Percentiles rank a stretch among this genome's conserved stretches.
phyloP scores from a whole-genome alignment of 1,284 basidiomycete genomes.

The Trichosporon asahii region DNA sequence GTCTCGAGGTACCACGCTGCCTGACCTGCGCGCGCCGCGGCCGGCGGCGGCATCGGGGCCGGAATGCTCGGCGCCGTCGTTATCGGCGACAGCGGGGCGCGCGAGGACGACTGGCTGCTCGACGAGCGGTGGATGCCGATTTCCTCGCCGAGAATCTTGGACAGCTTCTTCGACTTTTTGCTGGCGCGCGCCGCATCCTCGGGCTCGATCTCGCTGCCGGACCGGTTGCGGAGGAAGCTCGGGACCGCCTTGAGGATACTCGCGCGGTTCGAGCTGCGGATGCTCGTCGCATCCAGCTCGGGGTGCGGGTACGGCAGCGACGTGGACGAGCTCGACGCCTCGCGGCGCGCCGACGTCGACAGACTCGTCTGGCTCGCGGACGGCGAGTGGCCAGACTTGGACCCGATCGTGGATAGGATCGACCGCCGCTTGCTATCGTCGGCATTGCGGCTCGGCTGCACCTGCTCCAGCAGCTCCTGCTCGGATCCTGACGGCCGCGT shows the following conservation, averaged over 20 bases:
- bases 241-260: slow-evolving; percentile 43
- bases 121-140: slow-evolving; percentile 24
- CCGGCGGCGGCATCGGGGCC: slow-evolving; percentile 16
- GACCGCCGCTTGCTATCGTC: slow-evolving; percentile 10
- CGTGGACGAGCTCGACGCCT: slow-evolving; percentile 39
- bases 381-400: slow-evolving; percentile 23
- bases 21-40: slow-evolving; percentile 47
- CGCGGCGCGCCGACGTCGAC: slow-evolving; percentile 12
- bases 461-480: slow-evolving; percentile 41
- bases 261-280: slow-evolving; percentile 35
- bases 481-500: slow-evolving; percentile 32
- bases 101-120: background rate
- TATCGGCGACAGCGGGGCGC: background rate
- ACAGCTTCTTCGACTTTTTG: slow-evolving; percentile 58
- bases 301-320: slow-evolving; percentile 38
- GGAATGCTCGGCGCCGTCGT: slow-evolving; percentile 8
- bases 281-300: slow-evolving; percentile 32
- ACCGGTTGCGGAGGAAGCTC: slow-evolving; percentile 32
- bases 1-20: slow-evolving; percentile 79
- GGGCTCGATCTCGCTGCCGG: slow-evolving; percentile 28
- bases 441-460: slow-evolving; percentile 11
- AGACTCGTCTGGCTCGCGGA: slow-evolving; percentile 31
- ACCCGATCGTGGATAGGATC: slow-evolving; percentile 5
- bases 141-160: slow-evolving; percentile 73
- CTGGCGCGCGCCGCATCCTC: slow-evolving; percentile 2